A percentile compares a stretch with the other conserved stretches of the same genome.
Conservation (phyloP, 495 filamentous ascomycete species). For the Cetradonia linearis region DNA sequence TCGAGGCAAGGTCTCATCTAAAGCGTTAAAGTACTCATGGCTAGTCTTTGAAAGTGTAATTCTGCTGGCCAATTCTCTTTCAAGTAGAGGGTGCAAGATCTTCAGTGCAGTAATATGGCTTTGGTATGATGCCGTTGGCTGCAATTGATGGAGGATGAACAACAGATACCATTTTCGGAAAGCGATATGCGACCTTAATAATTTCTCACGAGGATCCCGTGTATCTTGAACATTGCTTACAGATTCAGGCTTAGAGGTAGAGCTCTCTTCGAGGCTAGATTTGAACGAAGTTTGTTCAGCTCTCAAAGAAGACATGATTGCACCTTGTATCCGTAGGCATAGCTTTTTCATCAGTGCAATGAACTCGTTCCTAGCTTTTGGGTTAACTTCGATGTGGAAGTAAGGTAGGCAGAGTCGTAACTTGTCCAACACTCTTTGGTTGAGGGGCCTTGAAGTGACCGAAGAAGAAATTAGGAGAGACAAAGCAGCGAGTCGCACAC, state of each 20-base stretch:
- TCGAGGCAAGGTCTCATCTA: constrained; percentile 3
- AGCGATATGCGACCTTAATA: constrained; percentile 33
- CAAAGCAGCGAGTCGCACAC: constrained; percentile 61
- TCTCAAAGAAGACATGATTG: constrained; percentile 5
- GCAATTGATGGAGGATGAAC: constrained; percentile 62
- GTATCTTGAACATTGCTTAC: not conserved
- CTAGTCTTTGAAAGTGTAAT: not conserved
- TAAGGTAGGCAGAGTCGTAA: constrained; percentile 48
- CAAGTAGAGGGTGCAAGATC: constrained; percentile 49
- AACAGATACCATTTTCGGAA: constrained; percentile 61
- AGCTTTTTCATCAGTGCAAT: constrained; percentile 57
- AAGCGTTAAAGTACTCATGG: not conserved
- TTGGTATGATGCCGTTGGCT: constrained; percentile 71
- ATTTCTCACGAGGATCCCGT: not conserved
- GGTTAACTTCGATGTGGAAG: constrained; percentile 73
- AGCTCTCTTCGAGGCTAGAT: not conserved
- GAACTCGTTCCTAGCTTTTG: constrained; percentile 68
- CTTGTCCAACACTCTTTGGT: constrained; percentile 26
- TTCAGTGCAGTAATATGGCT: constrained; percentile 73
- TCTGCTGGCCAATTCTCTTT: constrained; percentile 32
- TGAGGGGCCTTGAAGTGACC: constrained; percentile 58
- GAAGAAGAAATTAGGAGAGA: constrained; percentile 62
- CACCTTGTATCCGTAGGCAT: constrained; percentile 37
- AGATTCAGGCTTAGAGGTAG: not conserved
- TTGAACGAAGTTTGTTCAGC: not conserved